Percentiles rank a stretch among this genome's conserved stretches.
Evolutionary conservation across 75 land plant genomes (phyloP).

Genomic region (Sequoia sempervirens): DNA sequence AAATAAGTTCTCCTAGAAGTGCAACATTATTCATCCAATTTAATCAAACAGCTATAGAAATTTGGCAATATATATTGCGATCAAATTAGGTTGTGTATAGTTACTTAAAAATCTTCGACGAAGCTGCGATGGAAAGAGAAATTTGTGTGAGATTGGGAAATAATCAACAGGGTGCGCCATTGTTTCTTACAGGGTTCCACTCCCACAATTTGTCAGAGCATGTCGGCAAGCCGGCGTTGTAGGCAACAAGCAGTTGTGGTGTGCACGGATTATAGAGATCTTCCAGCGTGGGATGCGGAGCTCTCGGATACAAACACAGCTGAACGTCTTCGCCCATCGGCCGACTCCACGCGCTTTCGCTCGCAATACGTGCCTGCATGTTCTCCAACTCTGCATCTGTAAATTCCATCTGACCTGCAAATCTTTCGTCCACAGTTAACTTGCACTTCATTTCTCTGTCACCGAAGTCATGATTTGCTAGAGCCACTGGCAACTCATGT

Average conservation of each 20-base stretch:
- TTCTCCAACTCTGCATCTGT: neutral
- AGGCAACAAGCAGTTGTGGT: neutral
- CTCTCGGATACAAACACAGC: neutral
- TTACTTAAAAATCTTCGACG: neutral
- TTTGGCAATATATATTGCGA: neutral
- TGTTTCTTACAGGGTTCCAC: neutral
- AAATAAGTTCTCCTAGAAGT: neutral
- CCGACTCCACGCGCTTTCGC: neutral
- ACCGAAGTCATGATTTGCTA: neutral
- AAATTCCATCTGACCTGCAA: neutral
- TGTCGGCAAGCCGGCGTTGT: neutral
- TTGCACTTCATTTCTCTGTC: conserved; percentile 2
- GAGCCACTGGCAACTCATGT: neutral
- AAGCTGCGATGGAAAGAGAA: neutral
- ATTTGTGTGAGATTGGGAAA: neutral
- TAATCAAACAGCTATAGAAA: neutral
- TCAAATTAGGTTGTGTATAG: neutral
- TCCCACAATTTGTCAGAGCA: conserved; percentile 2
- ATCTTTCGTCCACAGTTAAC: neutral
- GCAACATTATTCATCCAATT: neutral
- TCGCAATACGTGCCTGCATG: neutral
- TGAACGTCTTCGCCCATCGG: neutral
- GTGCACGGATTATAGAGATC: neutral
- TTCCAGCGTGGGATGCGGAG: neutral
- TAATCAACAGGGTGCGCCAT: conserved; percentile 3